Base-by-base conservation (phyloP, 208 protist species). In the Kentomonas sorsogonicus region DNA sequence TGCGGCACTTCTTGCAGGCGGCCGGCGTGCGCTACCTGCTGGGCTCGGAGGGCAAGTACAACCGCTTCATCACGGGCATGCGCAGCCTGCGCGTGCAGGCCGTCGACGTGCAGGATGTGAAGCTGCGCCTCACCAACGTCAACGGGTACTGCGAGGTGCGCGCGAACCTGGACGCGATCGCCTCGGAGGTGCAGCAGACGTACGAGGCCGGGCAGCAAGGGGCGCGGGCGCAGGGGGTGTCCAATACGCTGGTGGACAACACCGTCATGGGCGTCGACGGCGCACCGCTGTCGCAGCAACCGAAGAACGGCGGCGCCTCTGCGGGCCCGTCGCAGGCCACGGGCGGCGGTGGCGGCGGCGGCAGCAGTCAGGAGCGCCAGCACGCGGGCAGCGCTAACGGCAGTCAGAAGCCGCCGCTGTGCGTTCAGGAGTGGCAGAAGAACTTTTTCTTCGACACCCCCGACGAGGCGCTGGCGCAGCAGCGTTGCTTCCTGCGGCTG, bases 391-490 rank as follows among this genome's bases (percentile, higher is more conserved):
- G 40, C 43, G 41, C 43, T 18, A 47, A 16, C 4, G 51, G 55
- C 3, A 44, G 3, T 23, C 56, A 57, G 30, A 54, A 9, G 52
- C 38, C 16, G 39, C 55, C 15, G 18, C 46, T 23, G 40, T 65
- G 64, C 56, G 13, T 69, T 20, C 51, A 74, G 30, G 75, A 87
- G 56, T 69, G 59, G 34, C 72, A 83, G 22, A 72, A 90, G 31
- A 76, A 90, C 59, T 86, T 82, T 62, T 93, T 90, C 69, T 86
- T 86, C 27, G 85, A 93, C 66, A 54, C 66, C 23, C 47, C 64
- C 0, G 41, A 72, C 38, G 26, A 66, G 15, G 75, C 63, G 31
- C 69, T 93, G 53, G 50, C 47, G 0, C 47, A 36, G 16, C 55
- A 60, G 11, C 40, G 57, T 7, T 81, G 68, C 58, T 79, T 79